Evolutionary conservation across 495 filamentous ascomycete species (phyloP).

Genomic region (Xylaria grammica): DNA sequence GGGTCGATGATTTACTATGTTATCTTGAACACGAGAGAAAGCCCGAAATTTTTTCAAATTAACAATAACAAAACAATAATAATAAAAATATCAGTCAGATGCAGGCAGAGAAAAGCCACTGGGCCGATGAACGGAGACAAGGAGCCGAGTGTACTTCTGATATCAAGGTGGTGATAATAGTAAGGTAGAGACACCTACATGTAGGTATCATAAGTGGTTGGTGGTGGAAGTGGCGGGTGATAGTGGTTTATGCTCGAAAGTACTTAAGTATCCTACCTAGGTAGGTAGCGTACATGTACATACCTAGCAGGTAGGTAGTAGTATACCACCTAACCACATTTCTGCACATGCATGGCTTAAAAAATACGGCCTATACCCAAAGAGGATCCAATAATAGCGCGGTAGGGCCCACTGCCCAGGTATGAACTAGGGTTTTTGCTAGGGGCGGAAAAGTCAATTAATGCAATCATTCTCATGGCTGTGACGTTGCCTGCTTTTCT

Average conservation of each 20-base stretch:
- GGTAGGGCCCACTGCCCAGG: conserved; percentile 4
- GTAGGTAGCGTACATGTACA: not conserved
- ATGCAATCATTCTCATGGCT: conserved; percentile 6
- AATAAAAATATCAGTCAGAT: conserved; percentile 1
- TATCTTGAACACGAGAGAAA: not conserved
- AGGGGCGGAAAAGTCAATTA: conserved; percentile 7
- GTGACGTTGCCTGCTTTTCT: conserved; percentile 10
- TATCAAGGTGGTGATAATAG: no score
- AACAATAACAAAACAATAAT: not conserved
- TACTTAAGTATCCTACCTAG: not conserved
- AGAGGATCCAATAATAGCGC: conserved; percentile 8
- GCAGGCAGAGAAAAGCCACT: conserved; percentile 14
- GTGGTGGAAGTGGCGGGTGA: not conserved
- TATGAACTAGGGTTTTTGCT: no score
- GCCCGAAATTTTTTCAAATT: not conserved
- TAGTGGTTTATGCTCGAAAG: not conserved
- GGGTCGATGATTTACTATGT: not conserved
- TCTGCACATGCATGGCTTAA: not conserved
- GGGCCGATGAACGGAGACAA: conserved; percentile 1
- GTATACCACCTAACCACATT: not conserved
- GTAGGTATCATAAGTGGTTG: not conserved
- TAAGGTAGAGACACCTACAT: no score
- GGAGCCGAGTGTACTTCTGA: not conserved
- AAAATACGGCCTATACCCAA: not conserved
- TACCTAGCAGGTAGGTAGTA: not conserved